A percentile compares a stretch with the other conserved stretches of the same genome.
Conservation (phyloP, 352 stramenopile species). For the Halophytophthora batemanensis region DNA sequence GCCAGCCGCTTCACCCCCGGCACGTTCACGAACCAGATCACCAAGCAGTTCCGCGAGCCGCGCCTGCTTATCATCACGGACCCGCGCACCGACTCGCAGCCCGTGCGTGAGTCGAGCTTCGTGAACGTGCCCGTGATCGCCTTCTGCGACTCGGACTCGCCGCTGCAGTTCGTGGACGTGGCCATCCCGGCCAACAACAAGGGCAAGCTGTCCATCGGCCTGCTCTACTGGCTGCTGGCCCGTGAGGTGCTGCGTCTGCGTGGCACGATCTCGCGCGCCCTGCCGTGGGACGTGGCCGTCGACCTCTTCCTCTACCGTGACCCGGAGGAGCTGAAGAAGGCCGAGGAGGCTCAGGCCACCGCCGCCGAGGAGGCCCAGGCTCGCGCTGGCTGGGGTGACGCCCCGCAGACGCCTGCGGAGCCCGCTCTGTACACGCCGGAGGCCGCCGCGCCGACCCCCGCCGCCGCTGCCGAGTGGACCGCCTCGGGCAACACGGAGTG, state of each 20-base stretch:
- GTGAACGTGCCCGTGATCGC: constrained; percentile 99
- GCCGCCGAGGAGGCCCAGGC: constrained; percentile 74
- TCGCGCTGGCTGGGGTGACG: constrained; percentile 71
- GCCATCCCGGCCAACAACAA: constrained; percentile 99
- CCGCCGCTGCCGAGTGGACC: constrained; percentile 65
- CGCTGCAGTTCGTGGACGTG: constrained; percentile 98
- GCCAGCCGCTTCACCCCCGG: constrained; percentile 99
- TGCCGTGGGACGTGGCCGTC: constrained; percentile 98
- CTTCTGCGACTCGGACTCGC: constrained; percentile 99
- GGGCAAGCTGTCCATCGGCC: constrained; percentile 99
- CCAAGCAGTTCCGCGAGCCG: constrained; percentile 99
- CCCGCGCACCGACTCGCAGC: constrained; percentile 96
- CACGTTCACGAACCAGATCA: constrained; percentile 99
- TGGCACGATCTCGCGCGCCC: constrained; percentile 93
- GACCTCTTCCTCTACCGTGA: constrained; percentile 99
- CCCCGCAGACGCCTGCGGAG: constrained; percentile 47
- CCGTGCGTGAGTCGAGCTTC: constrained; percentile 98
- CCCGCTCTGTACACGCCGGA: constrained; percentile 53
- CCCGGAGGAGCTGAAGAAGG: constrained; percentile 99
- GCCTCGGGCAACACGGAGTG: constrained; percentile 65
- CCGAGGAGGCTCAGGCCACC: constrained; percentile 93
- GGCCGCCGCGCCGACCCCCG: constrained; percentile 39
- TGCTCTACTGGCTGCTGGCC: constrained; percentile 99
- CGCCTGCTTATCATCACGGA: constrained; percentile 99
- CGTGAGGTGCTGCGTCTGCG: constrained; percentile 98